Percentiles rank a stretch among this genome's conserved stretches.
Evolutionary conservation across 2,329 filamentous ascomycete species (phyloP).

Genomic region (Pestalotiopsis sp.): DNA sequence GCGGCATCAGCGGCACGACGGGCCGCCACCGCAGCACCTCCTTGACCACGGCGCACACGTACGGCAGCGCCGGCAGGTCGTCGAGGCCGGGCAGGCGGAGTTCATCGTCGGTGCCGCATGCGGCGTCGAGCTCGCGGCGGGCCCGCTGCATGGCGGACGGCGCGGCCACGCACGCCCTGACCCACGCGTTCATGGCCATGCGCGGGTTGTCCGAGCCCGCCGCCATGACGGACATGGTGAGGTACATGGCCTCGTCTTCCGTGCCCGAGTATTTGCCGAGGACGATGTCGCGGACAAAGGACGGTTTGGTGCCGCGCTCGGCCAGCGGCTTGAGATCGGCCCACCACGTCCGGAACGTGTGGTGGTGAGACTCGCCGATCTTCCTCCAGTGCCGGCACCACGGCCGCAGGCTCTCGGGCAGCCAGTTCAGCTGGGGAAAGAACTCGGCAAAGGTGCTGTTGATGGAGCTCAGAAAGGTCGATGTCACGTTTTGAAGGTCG

Average conservation of each 20-base stretch:
- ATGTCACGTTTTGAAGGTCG: slow-evolving; percentile 35
- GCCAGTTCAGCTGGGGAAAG: slow-evolving; percentile 35
- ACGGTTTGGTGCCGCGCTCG: neutral
- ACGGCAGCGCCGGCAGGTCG: slow-evolving; percentile 50
- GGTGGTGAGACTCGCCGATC: neutral
- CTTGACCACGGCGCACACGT: slow-evolving; percentile 55
- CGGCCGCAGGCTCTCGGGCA: slow-evolving; percentile 29
- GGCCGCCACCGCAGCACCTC: slow-evolving; percentile 59
- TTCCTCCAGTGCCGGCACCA: neutral
- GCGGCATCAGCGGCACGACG: slow-evolving; percentile 23
- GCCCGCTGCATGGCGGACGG: slow-evolving; percentile 32
- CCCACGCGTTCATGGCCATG: slow-evolving; percentile 34
- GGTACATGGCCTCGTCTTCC: slow-evolving; percentile 42
- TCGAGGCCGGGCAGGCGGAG: slow-evolving; percentile 46
- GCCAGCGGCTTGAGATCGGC: neutral
- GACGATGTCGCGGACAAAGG: slow-evolving; percentile 32
- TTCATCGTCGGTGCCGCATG: neutral
- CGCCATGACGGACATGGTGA: slow-evolving; percentile 37
- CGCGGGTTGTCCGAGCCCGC: slow-evolving; percentile 48
- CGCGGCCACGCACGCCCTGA: slow-evolving; percentile 32
- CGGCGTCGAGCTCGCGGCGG: neutral
- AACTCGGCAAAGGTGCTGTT: slow-evolving; percentile 38
- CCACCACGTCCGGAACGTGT: neutral
- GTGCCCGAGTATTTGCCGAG: slow-evolving; percentile 33
- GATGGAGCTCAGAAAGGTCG: slow-evolving; percentile 37